phyloP scores from a whole-genome alignment of 306 rosid genomes.

The Myrica gale region DNA sequence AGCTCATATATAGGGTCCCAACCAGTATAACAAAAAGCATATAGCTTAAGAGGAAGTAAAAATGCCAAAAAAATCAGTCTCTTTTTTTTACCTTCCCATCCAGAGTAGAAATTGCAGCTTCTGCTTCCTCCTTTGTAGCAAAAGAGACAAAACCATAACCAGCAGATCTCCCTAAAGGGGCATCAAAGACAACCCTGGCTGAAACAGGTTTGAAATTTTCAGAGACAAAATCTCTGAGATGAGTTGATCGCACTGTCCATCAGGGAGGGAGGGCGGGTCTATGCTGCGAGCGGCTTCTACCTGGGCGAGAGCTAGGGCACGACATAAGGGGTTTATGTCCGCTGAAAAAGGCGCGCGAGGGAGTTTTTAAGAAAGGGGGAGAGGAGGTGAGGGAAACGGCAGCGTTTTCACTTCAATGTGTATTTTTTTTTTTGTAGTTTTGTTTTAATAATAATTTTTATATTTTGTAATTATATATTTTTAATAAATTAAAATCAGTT shows the following conservation, averaged over 20 bases:
- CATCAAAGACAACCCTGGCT: constrained; percentile 78
- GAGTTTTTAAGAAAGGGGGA: no score
- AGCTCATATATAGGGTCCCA: neutral
- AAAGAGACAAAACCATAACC: constrained; percentile 90
- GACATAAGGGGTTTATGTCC: no score
- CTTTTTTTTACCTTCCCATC: constrained; percentile 66
- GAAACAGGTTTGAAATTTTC: constrained; percentile 73
- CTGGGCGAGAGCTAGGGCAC: no score
- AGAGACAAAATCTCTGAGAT: constrained; percentile 64
- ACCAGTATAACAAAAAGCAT: neutral
- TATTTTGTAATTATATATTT: no score
- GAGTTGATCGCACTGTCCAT: constrained; percentile 76
- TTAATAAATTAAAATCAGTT: no score
- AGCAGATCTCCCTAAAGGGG: constrained; percentile 57
- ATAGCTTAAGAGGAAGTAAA: neutral
- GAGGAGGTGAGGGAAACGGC: no score
- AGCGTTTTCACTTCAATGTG: no score
- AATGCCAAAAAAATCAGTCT: constrained; percentile 15
- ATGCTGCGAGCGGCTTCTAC: no score
- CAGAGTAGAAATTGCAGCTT: constrained; percentile 66
- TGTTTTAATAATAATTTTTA: no score
- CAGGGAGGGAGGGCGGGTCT: no score
- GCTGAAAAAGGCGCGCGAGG: no score
- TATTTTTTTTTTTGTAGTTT: no score
- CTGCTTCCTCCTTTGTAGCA: constrained; percentile 70